Base-by-base conservation (phyloP, 2,329 filamentous ascomycete species). In the Aspergillus melleus region DNA sequence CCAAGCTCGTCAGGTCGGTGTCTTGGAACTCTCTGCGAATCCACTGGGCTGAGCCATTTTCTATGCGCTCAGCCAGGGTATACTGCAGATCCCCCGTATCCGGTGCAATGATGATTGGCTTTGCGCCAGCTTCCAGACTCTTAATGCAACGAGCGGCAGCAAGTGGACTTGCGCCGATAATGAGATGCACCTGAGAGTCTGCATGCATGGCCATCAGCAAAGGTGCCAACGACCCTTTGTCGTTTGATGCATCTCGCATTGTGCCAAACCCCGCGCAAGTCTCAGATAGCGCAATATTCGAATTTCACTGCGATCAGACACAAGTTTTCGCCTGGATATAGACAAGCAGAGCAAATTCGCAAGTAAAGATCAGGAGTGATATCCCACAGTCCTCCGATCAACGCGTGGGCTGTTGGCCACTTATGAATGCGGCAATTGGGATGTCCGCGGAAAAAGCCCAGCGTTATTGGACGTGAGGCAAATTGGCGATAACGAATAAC, bases 151-250 rank as follows among this genome's bases (percentile, higher is more conserved):
- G 86, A 32, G 92, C 86, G 55, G 90, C 89, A n/a, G 95, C 94
- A 46, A 99, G 84, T 14, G 94, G 88, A 70, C 93, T 95, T 36
- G 89, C 88, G 60, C 95, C 95, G 64, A 98, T 77, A 69, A 99
- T 86, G 59, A 99, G 83, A 74, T 99, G 95, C 46, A 93, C 66
- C 55, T 81, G 78, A 2, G 70, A 74, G 42, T 73, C 70, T 19
- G 72, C 74, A 63, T 78, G 72, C 60, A 77, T 67, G 22, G 79
- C 76, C 26, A 75, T 71, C 66, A 81, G 68, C 26, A 81, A 67
- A 11, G 74, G 74, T 39, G 65, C 63, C 24, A 65, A 59, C 24
- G 57, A 58, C 46, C 60, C 62, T 24, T 63, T 62, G 54, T 63
- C 65, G 49, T 64, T 66, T 53, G 64, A 68, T 39, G 69, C 66